A percentile compares a stretch with the other conserved stretches of the same genome.
Evolutionary conservation across 768 basidiomycete genomes (phyloP).

Genomic region (Rhizopogon vinicolor): DNA sequence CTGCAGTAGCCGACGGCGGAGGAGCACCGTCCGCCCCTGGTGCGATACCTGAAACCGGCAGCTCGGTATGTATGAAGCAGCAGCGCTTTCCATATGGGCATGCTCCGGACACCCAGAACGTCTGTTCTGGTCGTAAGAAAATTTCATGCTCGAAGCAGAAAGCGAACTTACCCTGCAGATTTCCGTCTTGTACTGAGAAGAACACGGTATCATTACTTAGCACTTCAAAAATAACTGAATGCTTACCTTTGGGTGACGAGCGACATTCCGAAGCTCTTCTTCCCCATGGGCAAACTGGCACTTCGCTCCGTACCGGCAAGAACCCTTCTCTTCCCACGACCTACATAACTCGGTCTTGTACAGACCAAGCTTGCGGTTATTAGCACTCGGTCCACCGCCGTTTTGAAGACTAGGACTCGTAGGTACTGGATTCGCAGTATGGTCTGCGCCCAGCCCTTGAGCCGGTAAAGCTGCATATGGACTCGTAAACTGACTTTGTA

Average conservation of each 20-base stretch:
- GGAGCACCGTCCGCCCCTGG: conserved; percentile 50
- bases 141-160: not conserved
- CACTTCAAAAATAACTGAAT: not conserved
- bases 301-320: conserved; percentile 81
- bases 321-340: conserved; percentile 91
- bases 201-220: conserved; percentile 6
- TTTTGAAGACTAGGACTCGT: conserved; percentile 9
- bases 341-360: conserved; percentile 91
- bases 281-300: conserved; percentile 95
- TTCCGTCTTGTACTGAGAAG: conserved; percentile 81
- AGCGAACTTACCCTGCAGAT: conserved; percentile 70
- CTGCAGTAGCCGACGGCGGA: conserved; percentile 46
- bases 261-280: conserved; percentile 79
- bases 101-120: conserved; percentile 92
- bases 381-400: conserved; percentile 75
- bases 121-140: conserved; percentile 37
- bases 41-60: conserved; percentile 59
- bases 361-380: conserved; percentile 85
- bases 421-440: conserved; percentile 30
- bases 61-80: conserved; percentile 91
- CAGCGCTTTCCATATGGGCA: conserved; percentile 91
- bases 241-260: conserved; percentile 83
- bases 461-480: conserved; percentile 48
- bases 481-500: conserved; percentile 51
- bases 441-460: conserved; percentile 40